Evolutionary conservation across 2,329 filamentous ascomycete genomes (phyloP).

Genomic region (Camillea tinctor): DNA sequence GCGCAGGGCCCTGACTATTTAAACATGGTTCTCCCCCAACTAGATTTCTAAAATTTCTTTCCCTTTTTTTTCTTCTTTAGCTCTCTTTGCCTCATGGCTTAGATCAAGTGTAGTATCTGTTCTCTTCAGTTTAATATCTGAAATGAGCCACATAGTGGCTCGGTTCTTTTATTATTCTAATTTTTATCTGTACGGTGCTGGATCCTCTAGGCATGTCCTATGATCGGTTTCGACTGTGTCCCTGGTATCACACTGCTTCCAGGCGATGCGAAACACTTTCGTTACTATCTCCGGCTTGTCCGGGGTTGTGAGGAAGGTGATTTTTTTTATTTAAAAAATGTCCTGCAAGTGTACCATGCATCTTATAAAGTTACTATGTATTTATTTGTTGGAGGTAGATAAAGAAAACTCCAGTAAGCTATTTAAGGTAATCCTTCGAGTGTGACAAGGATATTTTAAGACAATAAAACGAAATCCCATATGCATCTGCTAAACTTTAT

Average conservation of each 20-base stretch:
- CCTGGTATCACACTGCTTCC: constrained; percentile 71
- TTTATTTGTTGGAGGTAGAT: no score
- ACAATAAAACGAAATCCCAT: no score
- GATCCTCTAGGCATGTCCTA: constrained; percentile 71
- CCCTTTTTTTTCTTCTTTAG: constrained; percentile 52
- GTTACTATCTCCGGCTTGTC: constrained; percentile 52
- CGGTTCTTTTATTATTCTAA: constrained; percentile 75
- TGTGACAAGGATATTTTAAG: no score
- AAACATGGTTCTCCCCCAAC: constrained; percentile 1
- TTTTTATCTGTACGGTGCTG: constrained; percentile 58
- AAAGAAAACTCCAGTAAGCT: no score
- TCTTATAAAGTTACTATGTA: no score
- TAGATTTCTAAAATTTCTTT: constrained; percentile 22
- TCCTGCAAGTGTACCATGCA: no score
- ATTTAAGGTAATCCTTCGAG: no score
- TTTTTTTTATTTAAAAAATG: no score
- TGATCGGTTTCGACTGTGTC: constrained; percentile 62
- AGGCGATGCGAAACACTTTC: constrained; percentile 61
- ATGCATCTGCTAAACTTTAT: no score
- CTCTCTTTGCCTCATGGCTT: constrained; percentile 54
- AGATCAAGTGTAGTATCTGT: constrained; percentile 95
- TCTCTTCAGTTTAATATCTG: constrained; percentile 96
- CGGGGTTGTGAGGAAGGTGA: constrained; percentile 54
- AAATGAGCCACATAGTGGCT: constrained; percentile 67
- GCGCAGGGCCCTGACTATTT: not conserved